Conservation (phyloP, 768 basidiomycete species). For the Lanmaoa pseudosensibilis region DNA sequence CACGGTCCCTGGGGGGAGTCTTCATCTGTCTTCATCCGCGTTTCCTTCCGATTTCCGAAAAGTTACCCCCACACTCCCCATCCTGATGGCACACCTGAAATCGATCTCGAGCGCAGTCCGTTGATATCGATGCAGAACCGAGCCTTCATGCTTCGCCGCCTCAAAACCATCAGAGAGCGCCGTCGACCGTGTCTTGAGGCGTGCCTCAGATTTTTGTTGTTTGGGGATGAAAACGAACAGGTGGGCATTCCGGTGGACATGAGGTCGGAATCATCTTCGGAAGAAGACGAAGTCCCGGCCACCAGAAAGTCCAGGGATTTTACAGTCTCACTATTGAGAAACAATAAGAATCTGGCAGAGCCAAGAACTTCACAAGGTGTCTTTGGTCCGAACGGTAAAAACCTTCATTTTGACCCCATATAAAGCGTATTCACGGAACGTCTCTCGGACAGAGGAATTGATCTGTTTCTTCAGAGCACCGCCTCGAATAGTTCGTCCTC, state of each 20-base stretch:
- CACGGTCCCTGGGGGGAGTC: conserved; percentile 91
- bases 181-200: conserved; percentile 83
- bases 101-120: conserved; percentile 83
- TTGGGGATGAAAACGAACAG: conserved; percentile 58
- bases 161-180: conserved; percentile 68
- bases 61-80: conserved; percentile 67
- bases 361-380: conserved; percentile 84
- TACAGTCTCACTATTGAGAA: conserved; percentile 55
- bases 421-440: conserved; percentile 2
- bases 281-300: conserved; percentile 56
- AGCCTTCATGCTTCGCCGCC: conserved; percentile 73
- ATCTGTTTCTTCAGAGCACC: conserved; percentile 84
- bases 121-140: conserved; percentile 77
- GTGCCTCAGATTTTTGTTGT: conserved; percentile 80
- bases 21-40: conserved; percentile 80
- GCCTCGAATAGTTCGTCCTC: conserved; percentile 66
- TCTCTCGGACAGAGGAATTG: conserved; percentile 62
- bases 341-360: conserved; percentile 78
- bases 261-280: conserved; percentile 66
- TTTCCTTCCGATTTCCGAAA: conserved; percentile 86
- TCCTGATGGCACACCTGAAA: conserved; percentile 65
- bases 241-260: conserved; percentile 38
- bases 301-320: conserved; percentile 47
- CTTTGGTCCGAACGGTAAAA: conserved; percentile 86
- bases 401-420: neutral